Percentiles rank a stretch among this genome's conserved stretches.
Evolutionary conservation across 1,284 basidiomycete genomes (phyloP).

Genomic region (Melampsora larici-populina): DNA sequence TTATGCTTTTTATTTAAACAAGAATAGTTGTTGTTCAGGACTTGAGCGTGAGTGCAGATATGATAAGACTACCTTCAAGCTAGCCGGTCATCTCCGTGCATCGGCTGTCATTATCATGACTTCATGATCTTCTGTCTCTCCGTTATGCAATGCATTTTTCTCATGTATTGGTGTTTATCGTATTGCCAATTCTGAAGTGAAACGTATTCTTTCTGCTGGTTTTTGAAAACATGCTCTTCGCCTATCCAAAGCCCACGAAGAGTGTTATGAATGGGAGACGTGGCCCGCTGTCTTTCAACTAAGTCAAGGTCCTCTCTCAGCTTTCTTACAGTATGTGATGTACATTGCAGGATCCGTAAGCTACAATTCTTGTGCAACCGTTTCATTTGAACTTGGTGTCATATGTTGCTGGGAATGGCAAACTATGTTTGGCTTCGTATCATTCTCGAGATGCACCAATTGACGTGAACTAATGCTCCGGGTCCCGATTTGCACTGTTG

Average conservation of each 20-base stretch:
- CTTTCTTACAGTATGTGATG: constrained; percentile 36
- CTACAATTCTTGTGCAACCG: constrained; percentile 46
- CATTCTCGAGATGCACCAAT: no score
- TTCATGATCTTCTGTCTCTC: neutral
- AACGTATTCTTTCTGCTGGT: neutral
- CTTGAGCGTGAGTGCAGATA: constrained; percentile 62
- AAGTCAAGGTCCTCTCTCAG: neutral
- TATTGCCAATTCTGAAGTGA: neutral
- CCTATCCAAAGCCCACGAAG: constrained; percentile 61
- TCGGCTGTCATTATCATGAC: neutral
- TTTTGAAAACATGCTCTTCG: neutral
- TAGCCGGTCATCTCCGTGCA: neutral
- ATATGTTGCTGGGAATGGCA: no score
- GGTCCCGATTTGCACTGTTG: constrained; percentile 55
- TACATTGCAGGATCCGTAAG: constrained; percentile 38
- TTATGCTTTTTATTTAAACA: constrained; percentile 70
- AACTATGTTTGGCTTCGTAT: no score
- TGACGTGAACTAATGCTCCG: neutral
- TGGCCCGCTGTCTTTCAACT: constrained; percentile 50
- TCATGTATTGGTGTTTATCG: no score
- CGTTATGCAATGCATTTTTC: neutral
- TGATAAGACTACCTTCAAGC: neutral
- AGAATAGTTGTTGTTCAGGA: constrained; percentile 69
- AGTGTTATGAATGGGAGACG: constrained; percentile 67
- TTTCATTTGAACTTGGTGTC: no score